Conservation (phyloP, 495 filamentous ascomycete species). For the Clavariopsis aquatica region DNA sequence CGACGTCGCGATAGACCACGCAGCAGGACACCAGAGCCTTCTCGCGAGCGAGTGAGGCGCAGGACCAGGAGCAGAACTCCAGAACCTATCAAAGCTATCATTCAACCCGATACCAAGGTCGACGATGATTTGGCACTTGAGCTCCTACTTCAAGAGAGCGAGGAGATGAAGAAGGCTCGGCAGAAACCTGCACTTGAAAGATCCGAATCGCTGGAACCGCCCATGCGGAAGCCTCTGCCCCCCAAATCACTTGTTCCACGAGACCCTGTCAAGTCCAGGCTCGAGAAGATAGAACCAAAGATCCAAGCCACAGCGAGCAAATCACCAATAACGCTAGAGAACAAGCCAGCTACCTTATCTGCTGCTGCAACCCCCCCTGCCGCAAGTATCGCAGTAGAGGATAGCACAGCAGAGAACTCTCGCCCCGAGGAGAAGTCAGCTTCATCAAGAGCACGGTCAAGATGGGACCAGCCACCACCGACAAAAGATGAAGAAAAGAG, state of each 20-base stretch:
- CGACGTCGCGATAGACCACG: slow-evolving; percentile 28
- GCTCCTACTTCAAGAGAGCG: slow-evolving; percentile 59
- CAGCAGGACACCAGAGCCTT: slow-evolving; percentile 37
- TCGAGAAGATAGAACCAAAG: slow-evolving; percentile 35
- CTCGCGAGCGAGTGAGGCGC: slow-evolving; percentile 35
- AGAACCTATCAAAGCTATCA: slow-evolving; percentile 34
- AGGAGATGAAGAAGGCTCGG: slow-evolving; percentile 60
- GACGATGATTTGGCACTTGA: slow-evolving; percentile 60
- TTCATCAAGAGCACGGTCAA: background rate
- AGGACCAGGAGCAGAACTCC: slow-evolving; percentile 42
- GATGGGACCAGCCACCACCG: slow-evolving; percentile 21
- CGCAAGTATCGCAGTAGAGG: background rate
- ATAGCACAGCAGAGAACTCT: slow-evolving; percentile 19
- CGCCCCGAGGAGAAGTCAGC: slow-evolving; percentile 11
- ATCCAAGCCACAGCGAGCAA: slow-evolving; percentile 10
- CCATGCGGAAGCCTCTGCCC: slow-evolving; percentile 42
- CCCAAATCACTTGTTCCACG: slow-evolving; percentile 43
- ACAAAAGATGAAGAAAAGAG: slow-evolving; percentile 1
- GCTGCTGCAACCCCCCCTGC: slow-evolving; percentile 10
- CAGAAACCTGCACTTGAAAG: slow-evolving; percentile 61
- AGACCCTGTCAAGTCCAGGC: slow-evolving; percentile 39
- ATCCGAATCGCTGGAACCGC: slow-evolving; percentile 51
- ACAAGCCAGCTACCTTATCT: slow-evolving; percentile 20
- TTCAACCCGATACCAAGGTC: slow-evolving; percentile 57
- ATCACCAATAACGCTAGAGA: slow-evolving; percentile 32